Base-by-base conservation (phyloP, 2,329 filamentous ascomycete genomes). In the Phaeophleospora eucalypticola region DNA sequence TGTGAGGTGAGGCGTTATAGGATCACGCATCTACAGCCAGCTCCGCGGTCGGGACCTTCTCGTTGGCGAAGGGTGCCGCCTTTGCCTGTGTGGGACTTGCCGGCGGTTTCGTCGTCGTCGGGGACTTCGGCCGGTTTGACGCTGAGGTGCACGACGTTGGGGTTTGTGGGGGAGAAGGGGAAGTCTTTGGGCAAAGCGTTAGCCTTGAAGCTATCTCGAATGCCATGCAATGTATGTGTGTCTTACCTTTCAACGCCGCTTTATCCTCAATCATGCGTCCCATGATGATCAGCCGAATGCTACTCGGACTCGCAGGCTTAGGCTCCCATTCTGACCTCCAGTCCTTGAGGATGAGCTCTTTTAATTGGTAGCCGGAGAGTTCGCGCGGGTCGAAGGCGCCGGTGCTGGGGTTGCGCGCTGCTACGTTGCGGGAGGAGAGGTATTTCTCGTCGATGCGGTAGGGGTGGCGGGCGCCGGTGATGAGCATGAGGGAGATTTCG, bases 101-200 rank as follows among this genome's bases (percentile, higher is more conserved):
- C 86, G 20, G 44, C 57, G 57, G 88, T 85, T 59, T 87, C 83
- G 29, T 63, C 62, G 61, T 93, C 89, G 55, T 94, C 84, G 51
- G 91, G 74, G 33, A 86, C 79, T 63, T 95, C 88, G 63, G 89
- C 85, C 2, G 89, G 89, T 58, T 87, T 86, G 58, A 95, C 83
- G 4, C 87, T 91, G 89, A 95, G 95, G 68, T 95, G 89, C n/a
- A 95, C 83, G 20, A 95, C 87, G 57, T 95, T 95, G 6, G 87
- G 81, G 9, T 77, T 74, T 53, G 89, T 84, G 21, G 76, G 75
- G 61, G 81, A 86, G 63, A 94, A 89, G 51, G 82, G 85, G 62
- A 87, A 90, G 56, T 90, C 89, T 95, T 60, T 44, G 34, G 4
- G 12, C 29, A 42, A 41, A 15, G 17, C 20, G 27, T 41, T n/a